Base-by-base conservation (phyloP, 2,329 filamentous ascomycete species). In the Xylaria sp. region DNA sequence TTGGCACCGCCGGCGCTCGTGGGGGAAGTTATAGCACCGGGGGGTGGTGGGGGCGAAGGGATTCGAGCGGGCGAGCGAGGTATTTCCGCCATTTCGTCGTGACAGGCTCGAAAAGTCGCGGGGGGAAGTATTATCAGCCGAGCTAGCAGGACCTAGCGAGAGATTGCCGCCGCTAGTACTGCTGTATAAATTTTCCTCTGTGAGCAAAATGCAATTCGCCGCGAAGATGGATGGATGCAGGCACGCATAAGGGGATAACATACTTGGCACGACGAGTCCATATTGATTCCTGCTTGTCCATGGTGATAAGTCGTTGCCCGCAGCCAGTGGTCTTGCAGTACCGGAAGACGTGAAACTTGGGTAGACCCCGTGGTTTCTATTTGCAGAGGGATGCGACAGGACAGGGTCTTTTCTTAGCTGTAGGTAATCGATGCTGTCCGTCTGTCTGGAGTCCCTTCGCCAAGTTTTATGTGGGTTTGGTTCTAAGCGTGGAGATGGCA, bases 241-340 rank as follows among this genome's bases (percentile, higher is more conserved):
- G n/a, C 37, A 13, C 37, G 37, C 23, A 35, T 47, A 50, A 46
- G 55, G 10, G 48, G 42, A 8, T 60, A 56, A 76, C 86, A 76
- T 82, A 92, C 90, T 91, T 92, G 77, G 87, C 88, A 77, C 90
- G 88, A 77, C 90, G 88, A 77, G 85, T 88, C 90, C 90, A 93
- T 80, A 85, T 71, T 61, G 70, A 69, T 65, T 70, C 70, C 63
- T 73, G 77, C 73, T 81, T 83, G 76, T 84, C 83, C 83, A 86
- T 85, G 73, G 60, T 68, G 63, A 54, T 50, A 55, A 49, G 42
- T 55, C 35, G 56, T 53, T 57, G 54, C 56, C 54, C 49, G 53
- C 54, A 57, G 59, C 58, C 51, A 53, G 56, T 65, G 42, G 58
- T 59, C 58, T 59, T 54, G 54, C 62, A 58, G 54, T 39, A 48